These are phyloP conservation scores for Triticum timopheevii DNA, from an alignment of 176 grass and related monocot species.

Conservation along the genomic window DNA sequence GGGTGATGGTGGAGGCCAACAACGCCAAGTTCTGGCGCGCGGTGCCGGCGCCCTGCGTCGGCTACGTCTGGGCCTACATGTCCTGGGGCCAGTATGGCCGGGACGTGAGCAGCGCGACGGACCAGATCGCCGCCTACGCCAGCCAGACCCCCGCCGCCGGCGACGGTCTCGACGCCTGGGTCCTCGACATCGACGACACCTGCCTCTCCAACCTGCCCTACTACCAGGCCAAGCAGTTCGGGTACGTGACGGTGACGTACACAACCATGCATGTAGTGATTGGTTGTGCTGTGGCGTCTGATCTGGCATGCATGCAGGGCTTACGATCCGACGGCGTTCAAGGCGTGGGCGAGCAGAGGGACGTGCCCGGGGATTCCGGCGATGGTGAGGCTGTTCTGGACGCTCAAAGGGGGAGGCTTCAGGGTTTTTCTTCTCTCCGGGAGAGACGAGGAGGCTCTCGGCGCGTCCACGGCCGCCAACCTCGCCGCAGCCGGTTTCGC, in stretches of 20 bases:
- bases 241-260: conserved; percentile 31
- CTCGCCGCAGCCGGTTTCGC: conserved; percentile 53
- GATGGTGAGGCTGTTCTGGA: conserved; percentile 46
- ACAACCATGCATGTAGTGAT: too few relatives aligned
- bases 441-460: conserved; percentile 54
- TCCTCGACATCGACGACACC: conserved; percentile 88
- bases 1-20: conserved; percentile 79
- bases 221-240: conserved; percentile 69
- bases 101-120: conserved; percentile 45
- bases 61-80: conserved; percentile 70
- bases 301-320: conserved; percentile 16
- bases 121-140: conserved; percentile 48
- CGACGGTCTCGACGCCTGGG: conserved; percentile 73
- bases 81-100: conserved; percentile 58
- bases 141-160: background rate
- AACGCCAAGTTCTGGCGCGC: conserved; percentile 60
- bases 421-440: conserved; percentile 67
- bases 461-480: conserved; percentile 44
- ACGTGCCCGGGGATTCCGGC: conserved; percentile 60
- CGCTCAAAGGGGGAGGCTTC: conserved; percentile 48
- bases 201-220: conserved; percentile 76
- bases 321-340: conserved; percentile 69
- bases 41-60: conserved; percentile 57
- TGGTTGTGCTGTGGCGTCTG: too few relatives aligned
- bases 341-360: conserved; percentile 62